Base-by-base conservation (phyloP, 306 rosid species). In the Quercus glauca region DNA sequence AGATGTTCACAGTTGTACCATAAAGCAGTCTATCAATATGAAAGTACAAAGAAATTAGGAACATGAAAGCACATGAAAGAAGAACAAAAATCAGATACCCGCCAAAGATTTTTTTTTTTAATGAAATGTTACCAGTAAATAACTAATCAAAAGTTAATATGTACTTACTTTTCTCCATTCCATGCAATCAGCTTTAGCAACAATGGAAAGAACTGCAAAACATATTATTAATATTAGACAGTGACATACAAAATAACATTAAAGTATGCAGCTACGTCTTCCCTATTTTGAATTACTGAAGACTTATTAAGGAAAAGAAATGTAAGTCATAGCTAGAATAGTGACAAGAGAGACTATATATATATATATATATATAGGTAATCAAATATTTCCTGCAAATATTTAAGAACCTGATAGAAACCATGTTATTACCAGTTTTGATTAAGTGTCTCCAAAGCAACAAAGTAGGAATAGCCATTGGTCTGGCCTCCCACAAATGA, bases 141-240 rank as follows among this genome's bases (percentile, higher is more conserved):
- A 28, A 60, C 33, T 25, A 67, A 58, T 37, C 31, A 19, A 55
- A 79, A 53, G 15, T 19, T 49, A 49, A 49, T 11, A 12, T 49
- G 53, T 11, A 77, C 86, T 83, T 81, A 95, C 98, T 87, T 91
- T 84, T 92, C 94, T 59, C 93, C 96, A 84, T 95, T 89, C 99
- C 98, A 95, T 18, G 94, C 97, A 45, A 92, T 88, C 90, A 95
- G 86, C 90, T 95, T 95, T 77, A 95, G 88, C 87, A 95, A 71
- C 89, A 95, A 83, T 12, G 99, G 99, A 88, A 88, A 95, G 84
- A 95, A 95, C 99, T 95, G 95, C 89, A 88, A 8, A 41, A 75
- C 49, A 79, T 69, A 80, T 76, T 20, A 68, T 60, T 69, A 29
- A 35, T 37, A 85, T 85, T 78, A 86, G 82, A 83, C 20, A 64